A percentile compares a stretch with the other conserved stretches of the same genome.
Conservation (phyloP, 768 basidiomycete species). For the Neoboletus magnificus region DNA sequence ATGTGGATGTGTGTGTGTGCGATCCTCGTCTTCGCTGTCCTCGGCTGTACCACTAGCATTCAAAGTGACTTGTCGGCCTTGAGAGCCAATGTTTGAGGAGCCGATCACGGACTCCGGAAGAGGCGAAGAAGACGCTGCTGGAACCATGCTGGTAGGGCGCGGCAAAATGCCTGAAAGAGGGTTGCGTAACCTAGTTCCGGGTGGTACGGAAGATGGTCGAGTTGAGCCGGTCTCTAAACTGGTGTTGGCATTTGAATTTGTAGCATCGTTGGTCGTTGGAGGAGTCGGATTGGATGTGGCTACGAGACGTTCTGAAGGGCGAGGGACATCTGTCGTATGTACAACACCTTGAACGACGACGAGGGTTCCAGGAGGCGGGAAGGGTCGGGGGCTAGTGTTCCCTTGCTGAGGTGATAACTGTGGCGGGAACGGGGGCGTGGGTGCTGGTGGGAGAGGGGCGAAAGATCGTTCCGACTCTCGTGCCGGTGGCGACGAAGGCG, state of each 20-base stretch:
- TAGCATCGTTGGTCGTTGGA: conserved; percentile 1
- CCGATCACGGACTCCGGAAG: conserved; percentile 5
- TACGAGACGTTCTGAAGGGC: conserved; percentile 26
- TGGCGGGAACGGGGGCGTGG: conserved; percentile 16
- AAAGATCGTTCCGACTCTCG: conserved; percentile 13
- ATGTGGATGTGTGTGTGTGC: conserved; percentile 14
- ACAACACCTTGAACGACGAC: conserved; percentile 84
- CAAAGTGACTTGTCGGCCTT: neutral
- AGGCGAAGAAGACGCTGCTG: conserved; percentile 12
- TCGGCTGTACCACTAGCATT: conserved; percentile 1
- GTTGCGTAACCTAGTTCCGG: conserved; percentile 31
- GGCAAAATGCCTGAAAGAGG: conserved; percentile 40
- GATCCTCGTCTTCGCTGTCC: conserved; percentile 18
- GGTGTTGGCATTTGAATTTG: conserved; percentile 6
- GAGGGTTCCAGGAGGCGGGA: conserved; percentile 73
- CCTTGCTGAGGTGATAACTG: conserved; percentile 22
- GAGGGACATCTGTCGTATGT: conserved; percentile 67
- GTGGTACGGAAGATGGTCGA: conserved; percentile 25
- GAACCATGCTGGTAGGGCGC: conserved; percentile 34
- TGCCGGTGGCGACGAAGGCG: conserved; percentile 6
- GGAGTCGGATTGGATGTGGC: conserved; percentile 9
- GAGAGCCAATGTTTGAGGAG: conserved; percentile 3
- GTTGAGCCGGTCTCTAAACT: conserved; percentile 3
- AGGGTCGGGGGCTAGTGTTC: conserved; percentile 38
- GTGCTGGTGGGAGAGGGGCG: conserved; percentile 11